Conservation (phyloP, 768 basidiomycete genomes). For the Lactifluus piperatus region DNA sequence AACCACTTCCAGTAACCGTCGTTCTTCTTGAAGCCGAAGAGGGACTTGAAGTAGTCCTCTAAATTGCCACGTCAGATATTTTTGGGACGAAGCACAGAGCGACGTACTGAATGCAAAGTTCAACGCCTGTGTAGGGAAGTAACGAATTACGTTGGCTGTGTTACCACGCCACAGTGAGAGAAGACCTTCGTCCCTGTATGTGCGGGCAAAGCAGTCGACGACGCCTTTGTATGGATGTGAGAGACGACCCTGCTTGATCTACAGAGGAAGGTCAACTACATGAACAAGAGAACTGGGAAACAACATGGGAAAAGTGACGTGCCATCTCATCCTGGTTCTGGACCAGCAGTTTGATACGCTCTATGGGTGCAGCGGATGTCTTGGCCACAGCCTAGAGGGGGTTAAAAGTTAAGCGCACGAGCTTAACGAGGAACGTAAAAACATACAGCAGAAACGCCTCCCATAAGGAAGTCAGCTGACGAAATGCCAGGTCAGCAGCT, state of each 20-base stretch:
- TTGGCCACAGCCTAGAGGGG: slow-evolving; percentile 82
- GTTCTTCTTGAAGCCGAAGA: slow-evolving; percentile 97
- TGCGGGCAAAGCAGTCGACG: slow-evolving; percentile 82
- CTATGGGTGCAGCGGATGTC: slow-evolving; percentile 98
- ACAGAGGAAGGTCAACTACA: slow-evolving; percentile 1
- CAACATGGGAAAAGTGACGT: slow-evolving; percentile 20
- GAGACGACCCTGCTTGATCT: slow-evolving; percentile 99
- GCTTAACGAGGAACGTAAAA: neutral
- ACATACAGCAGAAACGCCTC: slow-evolving; percentile 86
- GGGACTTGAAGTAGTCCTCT: slow-evolving; percentile 98
- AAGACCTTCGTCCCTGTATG: slow-evolving; percentile 92
- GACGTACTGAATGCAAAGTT: slow-evolving; percentile 99
- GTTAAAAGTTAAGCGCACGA: slow-evolving; percentile 6
- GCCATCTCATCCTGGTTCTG: slow-evolving; percentile 99
- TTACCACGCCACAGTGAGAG: slow-evolving; percentile 98
- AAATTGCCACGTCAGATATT: slow-evolving; percentile 21
- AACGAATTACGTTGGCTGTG: slow-evolving; percentile 99
- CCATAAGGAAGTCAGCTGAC: slow-evolving; percentile 90
- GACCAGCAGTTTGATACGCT: slow-evolving; percentile 97
- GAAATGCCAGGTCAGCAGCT: slow-evolving; percentile 28
- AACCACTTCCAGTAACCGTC: slow-evolving; percentile 99
- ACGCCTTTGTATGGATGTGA: slow-evolving; percentile 95
- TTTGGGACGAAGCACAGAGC: neutral
- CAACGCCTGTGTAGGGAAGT: slow-evolving; percentile 99
- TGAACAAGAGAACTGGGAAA: neutral